These are phyloP conservation scores for Aphanomyces cochlioides DNA, from an alignment of 352 stramenopile species.

Conservation along the genomic window DNA sequence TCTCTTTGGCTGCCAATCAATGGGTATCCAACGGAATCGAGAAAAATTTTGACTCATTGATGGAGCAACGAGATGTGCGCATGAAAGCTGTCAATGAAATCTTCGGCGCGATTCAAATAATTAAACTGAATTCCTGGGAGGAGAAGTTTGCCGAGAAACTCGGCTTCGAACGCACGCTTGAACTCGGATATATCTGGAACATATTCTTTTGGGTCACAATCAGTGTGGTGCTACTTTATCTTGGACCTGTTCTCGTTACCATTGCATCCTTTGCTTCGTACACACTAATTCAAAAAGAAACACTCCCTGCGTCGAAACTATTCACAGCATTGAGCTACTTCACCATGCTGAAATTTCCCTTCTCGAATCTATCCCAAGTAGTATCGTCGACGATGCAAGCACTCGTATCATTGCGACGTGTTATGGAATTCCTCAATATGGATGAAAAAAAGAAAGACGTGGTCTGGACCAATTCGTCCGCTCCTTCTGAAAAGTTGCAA, in stretches of 20 bases:
- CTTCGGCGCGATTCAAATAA: slow-evolving; percentile 71
- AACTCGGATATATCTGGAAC: slow-evolving; percentile 50
- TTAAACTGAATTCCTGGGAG: slow-evolving; percentile 92
- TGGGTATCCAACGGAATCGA: slow-evolving; percentile 28
- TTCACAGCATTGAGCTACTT: slow-evolving; percentile 34
- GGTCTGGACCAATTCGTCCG: slow-evolving; percentile 1
- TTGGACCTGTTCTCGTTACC: slow-evolving; percentile 25
- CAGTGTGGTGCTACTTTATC: slow-evolving; percentile 36
- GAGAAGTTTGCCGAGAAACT: slow-evolving; percentile 81
- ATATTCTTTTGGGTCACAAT: slow-evolving; percentile 46
- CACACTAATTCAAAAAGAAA: slow-evolving; percentile 8
- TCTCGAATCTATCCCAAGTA: slow-evolving; percentile 26
- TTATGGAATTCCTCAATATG: slow-evolving; percentile 16
- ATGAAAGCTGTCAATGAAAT: slow-evolving; percentile 48
- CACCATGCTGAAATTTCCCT: slow-evolving; percentile 30
- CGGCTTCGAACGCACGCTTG: slow-evolving; percentile 33
- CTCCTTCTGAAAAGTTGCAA: not conserved
- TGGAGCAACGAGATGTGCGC: slow-evolving; percentile 40
- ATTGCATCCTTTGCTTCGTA: slow-evolving; percentile 27
- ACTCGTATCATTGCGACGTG: slow-evolving; percentile 8
- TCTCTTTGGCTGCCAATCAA: slow-evolving; percentile 46
- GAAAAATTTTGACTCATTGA: slow-evolving; percentile 30
- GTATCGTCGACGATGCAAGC: slow-evolving; percentile 25
- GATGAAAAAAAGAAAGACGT: not conserved
- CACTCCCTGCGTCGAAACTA: slow-evolving; percentile 24